Conservation (phyloP, 306 rosid genomes). For the Calophaca sinica region DNA sequence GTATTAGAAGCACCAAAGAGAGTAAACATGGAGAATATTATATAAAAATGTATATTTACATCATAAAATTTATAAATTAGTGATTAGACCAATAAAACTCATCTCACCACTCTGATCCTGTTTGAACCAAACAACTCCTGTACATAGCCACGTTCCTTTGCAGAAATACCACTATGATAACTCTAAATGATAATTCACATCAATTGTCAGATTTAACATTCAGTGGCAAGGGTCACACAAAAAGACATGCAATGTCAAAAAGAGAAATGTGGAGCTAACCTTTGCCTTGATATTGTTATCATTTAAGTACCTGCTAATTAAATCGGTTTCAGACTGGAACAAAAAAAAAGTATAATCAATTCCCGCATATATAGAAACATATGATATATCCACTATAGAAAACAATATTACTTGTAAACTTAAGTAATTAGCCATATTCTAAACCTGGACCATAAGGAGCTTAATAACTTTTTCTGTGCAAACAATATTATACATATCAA, state of each 20-base stretch:
- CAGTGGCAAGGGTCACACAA: slow-evolving; percentile 28
- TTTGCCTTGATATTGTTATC: slow-evolving; percentile 79
- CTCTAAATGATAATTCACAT: slow-evolving; percentile 57
- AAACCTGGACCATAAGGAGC: slow-evolving; percentile 34
- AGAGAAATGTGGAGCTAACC: slow-evolving; percentile 64
- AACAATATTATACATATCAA: slow-evolving; percentile 29
- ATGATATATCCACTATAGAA: slow-evolving; percentile 31
- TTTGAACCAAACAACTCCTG: slow-evolving; percentile 86
- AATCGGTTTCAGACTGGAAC: slow-evolving; percentile 84
- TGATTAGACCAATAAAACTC: slow-evolving; percentile 26
- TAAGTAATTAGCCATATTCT: slow-evolving; percentile 31
- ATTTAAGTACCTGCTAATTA: slow-evolving; percentile 70
- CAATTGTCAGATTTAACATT: slow-evolving; percentile 48
- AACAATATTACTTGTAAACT: slow-evolving; percentile 25
- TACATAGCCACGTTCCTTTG: slow-evolving; percentile 79
- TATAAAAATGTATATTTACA: slow-evolving; percentile 32
- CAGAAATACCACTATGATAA: slow-evolving; percentile 83
- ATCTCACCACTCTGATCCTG: slow-evolving; percentile 90
- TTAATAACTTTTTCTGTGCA: slow-evolving; percentile 24
- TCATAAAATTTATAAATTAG: slow-evolving; percentile 42
- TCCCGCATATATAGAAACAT: slow-evolving; percentile 12
- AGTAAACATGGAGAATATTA: slow-evolving; percentile 27
- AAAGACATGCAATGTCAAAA: slow-evolving; percentile 34
- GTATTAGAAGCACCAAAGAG: slow-evolving; percentile 38
- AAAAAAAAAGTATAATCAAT: slow-evolving; percentile 42